phyloP scores from a whole-genome alignment of 345 rosid genomes.

The Noccaea caerulescens region DNA sequence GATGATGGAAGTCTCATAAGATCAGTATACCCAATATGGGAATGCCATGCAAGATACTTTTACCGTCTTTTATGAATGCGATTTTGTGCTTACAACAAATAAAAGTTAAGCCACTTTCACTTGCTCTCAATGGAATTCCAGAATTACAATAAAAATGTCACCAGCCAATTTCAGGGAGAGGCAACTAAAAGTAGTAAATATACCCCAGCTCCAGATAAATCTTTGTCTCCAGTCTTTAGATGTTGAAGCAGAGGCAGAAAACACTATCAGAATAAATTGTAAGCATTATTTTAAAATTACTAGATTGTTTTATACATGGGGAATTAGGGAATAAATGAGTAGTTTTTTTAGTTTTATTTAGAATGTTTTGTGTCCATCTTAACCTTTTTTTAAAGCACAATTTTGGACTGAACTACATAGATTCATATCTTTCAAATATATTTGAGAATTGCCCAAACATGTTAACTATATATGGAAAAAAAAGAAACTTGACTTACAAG shows the following conservation, averaged over 20 bases:
- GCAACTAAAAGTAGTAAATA: conserved; percentile 29
- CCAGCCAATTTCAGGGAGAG: conserved; percentile 23
- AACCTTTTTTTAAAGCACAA: no score
- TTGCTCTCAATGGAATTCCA: conserved; percentile 17
- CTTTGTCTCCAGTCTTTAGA: conserved; percentile 75
- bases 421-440: no score
- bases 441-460: no score
- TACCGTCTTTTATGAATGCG: conserved; percentile 10
- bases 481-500: no score
- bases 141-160: conserved; percentile 22
- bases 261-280: conserved; percentile 29
- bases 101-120: conserved; percentile 8
- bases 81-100: conserved; percentile 20
- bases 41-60: background rate
- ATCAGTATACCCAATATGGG: no score
- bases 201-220: conserved; percentile 97
- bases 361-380: no score
- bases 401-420: no score
- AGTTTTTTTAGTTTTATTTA: no score
- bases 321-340: no score
- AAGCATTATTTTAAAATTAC: background rate
- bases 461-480: no score
- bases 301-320: conserved; percentile 11
- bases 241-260: conserved; percentile 45
- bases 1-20: conserved; percentile 14